These are phyloP conservation scores for Ascochyta pisi DNA, from an alignment of 2,329 filamentous ascomycete genomes.

Conservation along the genomic window DNA sequence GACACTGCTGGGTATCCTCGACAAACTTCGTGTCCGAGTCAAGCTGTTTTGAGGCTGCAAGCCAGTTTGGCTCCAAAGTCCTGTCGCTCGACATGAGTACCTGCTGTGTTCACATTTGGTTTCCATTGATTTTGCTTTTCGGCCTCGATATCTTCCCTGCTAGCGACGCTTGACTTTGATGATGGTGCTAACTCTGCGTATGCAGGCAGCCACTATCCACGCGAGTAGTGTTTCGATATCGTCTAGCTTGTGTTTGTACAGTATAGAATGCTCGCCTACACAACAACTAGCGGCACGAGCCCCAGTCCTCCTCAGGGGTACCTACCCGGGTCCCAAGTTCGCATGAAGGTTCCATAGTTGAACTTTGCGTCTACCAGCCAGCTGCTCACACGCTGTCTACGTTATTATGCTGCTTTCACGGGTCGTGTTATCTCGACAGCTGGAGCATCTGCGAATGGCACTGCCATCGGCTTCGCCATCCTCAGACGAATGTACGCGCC, in stretches of 20 bases:
- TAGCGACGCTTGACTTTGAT: not conserved
- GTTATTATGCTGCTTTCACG: constrained; percentile 17
- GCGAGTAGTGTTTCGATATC: constrained; percentile 11
- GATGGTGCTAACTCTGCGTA: constrained; percentile 1
- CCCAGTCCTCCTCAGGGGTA: constrained; percentile 2
- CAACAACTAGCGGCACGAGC: constrained; percentile 13
- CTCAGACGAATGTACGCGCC: constrained; percentile 65
- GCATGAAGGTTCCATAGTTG: constrained; percentile 2
- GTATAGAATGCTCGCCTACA: constrained; percentile 11
- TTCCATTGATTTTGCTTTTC: not conserved
- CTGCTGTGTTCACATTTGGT: not conserved
- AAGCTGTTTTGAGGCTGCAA: constrained; percentile 1
- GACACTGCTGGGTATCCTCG: constrained; percentile 19
- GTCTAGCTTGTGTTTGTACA: not conserved
- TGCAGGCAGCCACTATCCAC: constrained; percentile 12
- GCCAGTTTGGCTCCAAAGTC: not conserved
- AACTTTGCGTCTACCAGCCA: not conserved
- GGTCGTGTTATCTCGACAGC: constrained; percentile 64
- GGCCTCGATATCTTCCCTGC: not conserved
- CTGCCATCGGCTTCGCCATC: constrained; percentile 76
- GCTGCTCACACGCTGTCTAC: not conserved
- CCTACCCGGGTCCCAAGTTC: not conserved
- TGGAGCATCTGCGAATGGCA: constrained; percentile 74
- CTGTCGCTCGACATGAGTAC: not conserved
- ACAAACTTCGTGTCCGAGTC: constrained; percentile 12